Base-by-base conservation (phyloP, 176 grass and related monocot genomes). In the Ensete glaucum region DNA sequence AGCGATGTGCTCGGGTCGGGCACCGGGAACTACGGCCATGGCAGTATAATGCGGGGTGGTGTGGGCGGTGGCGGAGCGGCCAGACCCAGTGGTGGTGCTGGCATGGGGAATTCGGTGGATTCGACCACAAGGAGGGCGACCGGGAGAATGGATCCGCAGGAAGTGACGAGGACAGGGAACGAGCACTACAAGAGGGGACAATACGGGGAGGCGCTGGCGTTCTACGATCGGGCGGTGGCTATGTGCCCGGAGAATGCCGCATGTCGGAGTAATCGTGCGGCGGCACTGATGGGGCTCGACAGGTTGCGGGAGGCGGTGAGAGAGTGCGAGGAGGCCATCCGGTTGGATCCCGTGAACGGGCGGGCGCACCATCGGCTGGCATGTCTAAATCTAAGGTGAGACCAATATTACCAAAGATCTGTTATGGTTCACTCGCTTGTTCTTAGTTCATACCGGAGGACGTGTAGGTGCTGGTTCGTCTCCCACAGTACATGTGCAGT, bases 21-120 rank as follows among this genome's bases (percentile, higher is more conserved):
- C 19, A 82, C 71, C 6, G 85, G 82, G 1, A 50, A 89, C 80
- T 92, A 96, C 26, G 92, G 92, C 64, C 85, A 96, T 26, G 92
- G 92, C 6, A 89, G 85, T 64, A 79, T 96, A 75, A 84, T 96
- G 83, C 74, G 83, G 0, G 82, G 85, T 43, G 73, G 67, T 29
- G 53, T 75, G 0, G 65, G 62, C 58, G 43, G 50, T 27, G 58
- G 19, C 6, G 12, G 26, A 2, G 68, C 80, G 8, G 52, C 72
- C 1, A 85, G 77, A 43, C 67, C 67, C 49, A 64, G 71, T 76
- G 68, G 79, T 65, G 83, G 81, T 49, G 65, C 65, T 3, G 27
- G 34, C 48, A 70, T 83, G 80, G 79, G 82, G 64, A 52, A 74
- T 69, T 63, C 67, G 54, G 73, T 53, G 54, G 71, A 34, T 70